Evolutionary conservation across 768 basidiomycete genomes (phyloP), one percentile per base, ranked within the genome.

Genomic region (Suillus ampliporus): DNA sequence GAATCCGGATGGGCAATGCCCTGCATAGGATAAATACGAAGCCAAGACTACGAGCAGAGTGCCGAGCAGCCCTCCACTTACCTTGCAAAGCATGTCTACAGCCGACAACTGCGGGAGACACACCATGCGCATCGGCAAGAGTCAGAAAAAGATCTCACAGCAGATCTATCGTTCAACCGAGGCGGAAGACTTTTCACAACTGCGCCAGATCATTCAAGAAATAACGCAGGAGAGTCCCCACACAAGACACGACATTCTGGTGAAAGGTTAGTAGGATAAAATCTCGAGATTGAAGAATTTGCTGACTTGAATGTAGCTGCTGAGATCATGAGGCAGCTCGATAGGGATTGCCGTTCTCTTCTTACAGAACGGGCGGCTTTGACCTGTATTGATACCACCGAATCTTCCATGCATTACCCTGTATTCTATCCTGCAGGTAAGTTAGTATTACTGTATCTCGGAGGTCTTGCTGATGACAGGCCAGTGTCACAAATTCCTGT

Each of bases 171-270:
- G 54, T 40, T 40, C 54, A 23, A 56, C 38, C 23, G 54, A 56
- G 54, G 54, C 54, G 7, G 54, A 56, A 13, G 54, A 56, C 7
- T 56, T 56, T 56, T 37, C 38, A 26, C 54, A 56, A 19, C 38
- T 56, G 23, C 54, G 54, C 13, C 54, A 56, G 38, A 28, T 26
- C 38, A 56, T 56, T 2, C 54, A 56, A 40, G 37, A 40, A 5
- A 19, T 40, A 26, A 56, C 54, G 6, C 38, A 28, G 7, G 37
- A 40, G 17, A 28, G 9, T 19, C 54, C 38, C 10, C 54, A 17
- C 17, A 56, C 54, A 28, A 40, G 54, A 41, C 54, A 40, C 11
- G 54, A 56, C 11, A 17, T 56, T 19, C 54, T 56, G 10, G 5
- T 40, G 3, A 56, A 40, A 40, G 54, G 54, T 56, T 28, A 13